phyloP scores from a whole-genome alignment of 306 rosid genomes.

The Lathyrus oleraceus region DNA sequence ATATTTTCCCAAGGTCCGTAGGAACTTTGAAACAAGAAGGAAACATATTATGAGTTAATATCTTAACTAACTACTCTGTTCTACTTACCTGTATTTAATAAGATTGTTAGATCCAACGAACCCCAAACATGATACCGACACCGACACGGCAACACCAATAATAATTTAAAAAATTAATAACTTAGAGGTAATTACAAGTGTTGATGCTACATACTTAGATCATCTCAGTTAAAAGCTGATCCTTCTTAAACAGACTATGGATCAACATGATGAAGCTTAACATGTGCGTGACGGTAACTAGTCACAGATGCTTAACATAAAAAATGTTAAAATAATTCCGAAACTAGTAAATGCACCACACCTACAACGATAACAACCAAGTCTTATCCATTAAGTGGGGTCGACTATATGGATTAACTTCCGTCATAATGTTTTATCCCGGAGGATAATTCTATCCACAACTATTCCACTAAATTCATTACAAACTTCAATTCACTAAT shows the following conservation, averaged over 20 bases:
- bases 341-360: slow-evolving; percentile 3
- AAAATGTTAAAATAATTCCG: not conserved
- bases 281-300: slow-evolving; percentile 1
- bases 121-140: no score
- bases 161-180: no score
- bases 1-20: not conserved
- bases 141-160: no score
- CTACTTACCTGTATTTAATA: slow-evolving; percentile 4
- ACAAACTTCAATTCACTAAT: slow-evolving; percentile 19
- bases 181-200: no score
- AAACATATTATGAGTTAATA: slow-evolving; percentile 4
- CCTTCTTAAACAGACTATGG: slow-evolving; percentile 17
- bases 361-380: no score
- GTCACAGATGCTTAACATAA: slow-evolving; percentile 2
- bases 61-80: slow-evolving; percentile 21
- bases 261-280: slow-evolving; percentile 3
- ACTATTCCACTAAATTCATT: not conserved
- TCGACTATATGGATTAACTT: no score
- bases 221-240: not conserved
- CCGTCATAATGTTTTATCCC: no score
- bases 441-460: no score
- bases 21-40: slow-evolving; percentile 20
- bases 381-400: no score
- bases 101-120: not conserved
- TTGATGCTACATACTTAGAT: no score